Percentiles rank a stretch among this genome's conserved stretches.
phyloP scores from a whole-genome alignment of 306 rosid genomes.

The Spatholobus suberectus region DNA sequence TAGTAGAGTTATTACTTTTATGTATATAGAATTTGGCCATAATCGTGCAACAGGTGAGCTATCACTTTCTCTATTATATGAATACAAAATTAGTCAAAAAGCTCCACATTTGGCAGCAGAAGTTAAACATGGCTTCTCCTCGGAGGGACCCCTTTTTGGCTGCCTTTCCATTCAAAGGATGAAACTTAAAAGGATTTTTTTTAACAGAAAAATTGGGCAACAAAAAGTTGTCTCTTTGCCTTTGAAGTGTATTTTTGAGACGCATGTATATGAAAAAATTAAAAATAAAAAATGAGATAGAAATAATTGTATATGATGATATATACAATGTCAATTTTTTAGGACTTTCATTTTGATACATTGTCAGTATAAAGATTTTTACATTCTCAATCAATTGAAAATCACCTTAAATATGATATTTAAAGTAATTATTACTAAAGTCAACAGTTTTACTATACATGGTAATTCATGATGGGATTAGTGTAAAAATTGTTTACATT shows the following conservation, averaged over 20 bases:
- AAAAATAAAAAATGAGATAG: too few species aligned
- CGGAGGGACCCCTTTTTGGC: not conserved
- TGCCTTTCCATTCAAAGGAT: not conserved
- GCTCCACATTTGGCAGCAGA: not conserved
- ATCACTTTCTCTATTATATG: not conserved
- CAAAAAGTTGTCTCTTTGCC: too few species aligned
- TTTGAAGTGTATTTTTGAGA: too few species aligned
- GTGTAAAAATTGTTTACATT: too few species aligned
- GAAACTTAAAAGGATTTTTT: not conserved
- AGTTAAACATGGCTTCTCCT: not conserved
- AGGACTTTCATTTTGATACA: not conserved
- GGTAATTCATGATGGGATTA: not conserved
- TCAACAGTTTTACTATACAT: not conserved
- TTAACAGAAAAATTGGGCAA: not conserved
- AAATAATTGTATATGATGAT: not conserved
- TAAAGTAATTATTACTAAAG: not conserved
- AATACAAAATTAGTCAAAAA: not conserved
- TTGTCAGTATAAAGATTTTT: not conserved
- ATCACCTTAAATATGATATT: not conserved
- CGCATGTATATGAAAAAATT: too few species aligned
- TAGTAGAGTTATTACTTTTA: not conserved
- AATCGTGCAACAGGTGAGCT: not conserved
- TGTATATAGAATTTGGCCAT: not conserved
- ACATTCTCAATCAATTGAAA: not conserved
- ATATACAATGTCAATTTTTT: not conserved